Base-by-base conservation (phyloP, 495 filamentous ascomycete species). In the Aspergillus olivimuriae region DNA sequence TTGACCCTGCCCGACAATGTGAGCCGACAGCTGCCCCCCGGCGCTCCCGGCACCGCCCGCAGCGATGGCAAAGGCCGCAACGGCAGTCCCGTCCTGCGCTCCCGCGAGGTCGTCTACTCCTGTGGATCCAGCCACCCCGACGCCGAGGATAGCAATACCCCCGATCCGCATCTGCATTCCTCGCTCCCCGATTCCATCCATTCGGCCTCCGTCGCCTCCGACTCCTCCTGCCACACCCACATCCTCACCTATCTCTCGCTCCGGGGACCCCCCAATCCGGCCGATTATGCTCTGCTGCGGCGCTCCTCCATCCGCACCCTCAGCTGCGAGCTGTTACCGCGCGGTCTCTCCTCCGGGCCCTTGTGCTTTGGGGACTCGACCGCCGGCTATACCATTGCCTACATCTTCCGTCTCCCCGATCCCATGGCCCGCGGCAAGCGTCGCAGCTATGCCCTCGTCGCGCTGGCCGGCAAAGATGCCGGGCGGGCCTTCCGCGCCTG, bases 361-460 rank as follows among this genome's bases (percentile, higher is more conserved):
- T 74, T 96, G 31, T 87, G 87, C 52, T 96, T 95, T 50, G 89
- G 89, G 18, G 89, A 95, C 52, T 74, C 83, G 3, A 65, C 75
- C 1, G 80, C 83, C 3, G 91, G 90, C 34, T 94, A 91, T 65
- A 94, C 90, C 2, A 91, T 91, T 9, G 90, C 90, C 44, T 94
- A 87, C 61, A 84, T 94, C 53, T 95, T 96, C 60, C 87, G 87
- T 17, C 83, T 95, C 8, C 81, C 83, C 14, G 90, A 96, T 58
- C 76, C 89, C 16, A 83, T 89, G 65, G 89, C 90, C 14, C 87
- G 90, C 26, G 90, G 90, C 33, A 81, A 86, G 47, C 79, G 84
- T 51, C 81, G 90, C 45, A 83, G 86, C 32, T 96, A 96, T 63
- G 89, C 90, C 32, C 75, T 96, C 33, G 70, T 95, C 36, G 87